These are phyloP conservation scores for Macrocystidia cucumis DNA, from an alignment of 1,284 basidiomycete genomes.

Conservation along the genomic window DNA sequence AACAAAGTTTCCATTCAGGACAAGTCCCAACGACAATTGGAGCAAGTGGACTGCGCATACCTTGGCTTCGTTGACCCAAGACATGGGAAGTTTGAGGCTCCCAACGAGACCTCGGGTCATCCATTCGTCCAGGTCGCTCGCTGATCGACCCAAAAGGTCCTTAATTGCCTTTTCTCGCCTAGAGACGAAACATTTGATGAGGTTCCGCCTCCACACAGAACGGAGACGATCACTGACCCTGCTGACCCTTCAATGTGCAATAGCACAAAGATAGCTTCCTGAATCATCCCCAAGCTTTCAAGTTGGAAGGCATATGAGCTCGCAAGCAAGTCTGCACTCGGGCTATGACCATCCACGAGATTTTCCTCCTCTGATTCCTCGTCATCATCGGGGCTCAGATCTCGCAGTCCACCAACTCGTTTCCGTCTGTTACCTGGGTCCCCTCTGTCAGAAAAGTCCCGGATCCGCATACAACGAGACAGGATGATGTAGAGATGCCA, in stretches of 20 bases:
- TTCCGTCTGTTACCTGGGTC: slow-evolving; percentile 26
- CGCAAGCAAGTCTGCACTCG: slow-evolving; percentile 77
- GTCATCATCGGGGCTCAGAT: no score
- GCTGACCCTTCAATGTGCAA: slow-evolving; percentile 79
- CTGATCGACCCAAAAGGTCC: slow-evolving; percentile 74
- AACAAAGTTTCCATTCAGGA: no score
- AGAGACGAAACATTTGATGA: slow-evolving; percentile 8
- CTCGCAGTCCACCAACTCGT: no score
- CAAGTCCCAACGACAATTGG: slow-evolving; percentile 5
- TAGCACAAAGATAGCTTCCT: slow-evolving; percentile 85
- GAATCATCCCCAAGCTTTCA: slow-evolving; percentile 75
- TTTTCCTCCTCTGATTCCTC: slow-evolving; percentile 37
- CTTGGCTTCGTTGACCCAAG: slow-evolving; percentile 88
- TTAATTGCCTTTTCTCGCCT: slow-evolving; percentile 79
- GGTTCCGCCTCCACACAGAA: slow-evolving; percentile 2
- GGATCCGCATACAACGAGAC: slow-evolving; percentile 71
- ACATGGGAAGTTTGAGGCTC: slow-evolving; percentile 71
- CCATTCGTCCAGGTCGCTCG: slow-evolving; percentile 62
- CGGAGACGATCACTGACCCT: slow-evolving; percentile 44
- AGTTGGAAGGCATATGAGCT: slow-evolving; percentile 85
- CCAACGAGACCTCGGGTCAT: slow-evolving; percentile 66
- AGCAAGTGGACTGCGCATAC: slow-evolving; percentile 28
- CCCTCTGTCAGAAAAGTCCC: slow-evolving; percentile 82
- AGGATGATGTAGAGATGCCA: slow-evolving; percentile 95
- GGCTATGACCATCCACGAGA: slow-evolving; percentile 64